Evolutionary conservation across 2,329 filamentous ascomycete genomes (phyloP).

Genomic region (Diaporthe sp.): DNA sequence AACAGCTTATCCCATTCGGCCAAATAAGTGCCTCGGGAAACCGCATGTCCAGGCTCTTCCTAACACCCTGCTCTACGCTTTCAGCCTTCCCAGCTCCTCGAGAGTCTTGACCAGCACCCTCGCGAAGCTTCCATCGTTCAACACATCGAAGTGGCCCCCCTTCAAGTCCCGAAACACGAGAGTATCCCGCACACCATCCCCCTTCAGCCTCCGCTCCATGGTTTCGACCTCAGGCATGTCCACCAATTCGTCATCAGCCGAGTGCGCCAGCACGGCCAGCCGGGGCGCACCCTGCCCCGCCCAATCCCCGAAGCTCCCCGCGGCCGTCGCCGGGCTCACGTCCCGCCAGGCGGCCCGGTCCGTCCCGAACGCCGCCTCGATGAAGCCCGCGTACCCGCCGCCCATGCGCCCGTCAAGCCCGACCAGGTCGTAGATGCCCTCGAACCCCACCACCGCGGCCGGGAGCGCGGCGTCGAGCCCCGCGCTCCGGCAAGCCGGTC

Average conservation of each 20-base stretch:
- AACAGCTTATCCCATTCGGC: not conserved
- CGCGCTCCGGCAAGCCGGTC: slow-evolving; percentile 48
- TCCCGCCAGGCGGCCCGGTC: slow-evolving; percentile 64
- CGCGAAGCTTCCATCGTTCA: slow-evolving; percentile 71
- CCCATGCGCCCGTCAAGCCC: slow-evolving; percentile 62
- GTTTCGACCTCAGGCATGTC: slow-evolving; percentile 70
- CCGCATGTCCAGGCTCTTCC: not conserved
- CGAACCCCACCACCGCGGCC: slow-evolving; percentile 69
- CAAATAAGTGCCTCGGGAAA: not conserved
- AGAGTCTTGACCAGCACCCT: slow-evolving; percentile 56
- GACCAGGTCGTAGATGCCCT: slow-evolving; percentile 76
- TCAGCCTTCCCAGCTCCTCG: slow-evolving; percentile 40
- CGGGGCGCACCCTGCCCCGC: slow-evolving; percentile 47
- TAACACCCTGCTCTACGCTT: not conserved
- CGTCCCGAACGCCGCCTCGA: slow-evolving; percentile 71
- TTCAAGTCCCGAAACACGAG: slow-evolving; percentile 60
- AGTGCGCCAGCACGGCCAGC: slow-evolving; percentile 59
- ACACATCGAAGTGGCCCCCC: slow-evolving; percentile 75
- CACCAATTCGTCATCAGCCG: slow-evolving; percentile 63
- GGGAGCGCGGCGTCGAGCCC: slow-evolving; percentile 54
- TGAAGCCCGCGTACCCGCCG: slow-evolving; percentile 68
- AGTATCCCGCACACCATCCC: slow-evolving; percentile 53
- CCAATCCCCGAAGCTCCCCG: slow-evolving; percentile 57
- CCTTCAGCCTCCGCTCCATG: slow-evolving; percentile 64
- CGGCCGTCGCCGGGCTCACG: slow-evolving; percentile 66